Conservation (phyloP, 1,284 basidiomycete genomes). For the Xerocomus nothofagi region DNA sequence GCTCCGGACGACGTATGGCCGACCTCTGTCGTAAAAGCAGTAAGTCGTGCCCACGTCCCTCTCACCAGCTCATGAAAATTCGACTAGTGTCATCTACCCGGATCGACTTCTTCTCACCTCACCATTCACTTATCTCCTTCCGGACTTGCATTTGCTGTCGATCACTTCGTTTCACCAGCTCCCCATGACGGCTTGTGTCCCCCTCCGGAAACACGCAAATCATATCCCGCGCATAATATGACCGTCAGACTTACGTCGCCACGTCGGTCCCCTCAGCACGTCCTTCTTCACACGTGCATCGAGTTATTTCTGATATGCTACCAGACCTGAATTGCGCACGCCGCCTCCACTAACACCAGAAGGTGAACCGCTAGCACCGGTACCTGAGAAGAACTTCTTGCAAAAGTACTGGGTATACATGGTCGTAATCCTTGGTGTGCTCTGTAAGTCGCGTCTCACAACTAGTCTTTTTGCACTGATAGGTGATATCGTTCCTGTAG, state of each 20-base stretch:
- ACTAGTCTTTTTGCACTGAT: neutral
- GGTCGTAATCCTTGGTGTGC: constrained; percentile 54
- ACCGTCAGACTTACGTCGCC: constrained; percentile 52
- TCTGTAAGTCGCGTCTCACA: constrained; percentile 46
- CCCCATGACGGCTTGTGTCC: constrained; percentile 66
- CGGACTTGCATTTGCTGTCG: constrained; percentile 56
- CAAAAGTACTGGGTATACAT: constrained; percentile 92
- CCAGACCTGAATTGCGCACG: constrained; percentile 62
- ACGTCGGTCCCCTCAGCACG: constrained; percentile 58
- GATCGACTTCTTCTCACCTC: constrained; percentile 53
- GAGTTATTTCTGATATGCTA: constrained; percentile 7
- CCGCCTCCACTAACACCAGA: constrained; percentile 66
- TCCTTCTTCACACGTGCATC: constrained; percentile 15
- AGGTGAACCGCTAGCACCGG: constrained; percentile 62
- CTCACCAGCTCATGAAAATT: constrained; percentile 10
- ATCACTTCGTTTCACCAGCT: constrained; percentile 68
- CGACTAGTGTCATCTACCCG: constrained; percentile 59
- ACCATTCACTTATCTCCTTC: constrained; percentile 53
- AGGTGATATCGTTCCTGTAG: constrained; percentile 11
- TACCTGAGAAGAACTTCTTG: constrained; percentile 74
- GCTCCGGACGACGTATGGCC: constrained; percentile 54
- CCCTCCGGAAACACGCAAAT: constrained; percentile 17
- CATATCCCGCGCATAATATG: constrained; percentile 46
- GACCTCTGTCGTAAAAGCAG: constrained; percentile 70
- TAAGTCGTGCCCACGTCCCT: constrained; percentile 41